These are phyloP conservation scores for Serendipita vermifera DNA, from an alignment of 768 basidiomycete species.

Conservation along the genomic window DNA sequence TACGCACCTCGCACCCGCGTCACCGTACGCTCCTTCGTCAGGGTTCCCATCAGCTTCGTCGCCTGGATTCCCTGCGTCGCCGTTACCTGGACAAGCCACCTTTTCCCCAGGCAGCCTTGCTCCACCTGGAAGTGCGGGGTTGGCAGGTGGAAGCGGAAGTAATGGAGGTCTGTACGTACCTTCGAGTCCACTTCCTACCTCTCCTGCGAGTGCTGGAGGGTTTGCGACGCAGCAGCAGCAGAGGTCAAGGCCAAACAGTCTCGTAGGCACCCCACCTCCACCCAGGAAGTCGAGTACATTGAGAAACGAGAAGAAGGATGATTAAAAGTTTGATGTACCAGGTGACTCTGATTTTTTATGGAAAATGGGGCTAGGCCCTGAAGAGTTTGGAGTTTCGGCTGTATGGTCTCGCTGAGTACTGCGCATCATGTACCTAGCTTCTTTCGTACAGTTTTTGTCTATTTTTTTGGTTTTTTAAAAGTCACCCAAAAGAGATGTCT, in stretches of 20 bases:
- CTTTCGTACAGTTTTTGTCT: too few species aligned
- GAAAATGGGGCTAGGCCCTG: too few species aligned
- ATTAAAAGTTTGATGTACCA: neutral
- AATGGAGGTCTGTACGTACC: slow-evolving; percentile 3
- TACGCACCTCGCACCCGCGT: slow-evolving; percentile 22
- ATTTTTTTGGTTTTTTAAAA: too few species aligned
- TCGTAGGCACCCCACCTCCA: neutral
- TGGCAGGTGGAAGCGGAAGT: too few species aligned
- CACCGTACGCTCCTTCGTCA: slow-evolving; percentile 21
- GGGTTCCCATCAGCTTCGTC: slow-evolving; percentile 28
- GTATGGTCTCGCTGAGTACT: too few species aligned
- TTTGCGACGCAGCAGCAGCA: slow-evolving; percentile 7
- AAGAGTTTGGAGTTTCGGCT: too few species aligned
- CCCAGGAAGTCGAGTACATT: neutral
- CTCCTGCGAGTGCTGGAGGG: neutral
- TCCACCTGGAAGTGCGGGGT: slow-evolving; percentile 2
- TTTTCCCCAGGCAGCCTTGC: slow-evolving; percentile 4
- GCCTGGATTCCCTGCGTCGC: slow-evolving; percentile 17
- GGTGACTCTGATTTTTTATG: too few species aligned
- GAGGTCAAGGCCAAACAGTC: neutral
- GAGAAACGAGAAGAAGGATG: slow-evolving; percentile 2
- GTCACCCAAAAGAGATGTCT: too few species aligned
- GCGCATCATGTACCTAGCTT: too few species aligned
- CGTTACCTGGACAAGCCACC: slow-evolving; percentile 8
- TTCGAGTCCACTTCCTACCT: neutral